These are phyloP conservation scores for Leavenworthia alabamica DNA, from an alignment of 345 rosid species.

Conservation along the genomic window DNA sequence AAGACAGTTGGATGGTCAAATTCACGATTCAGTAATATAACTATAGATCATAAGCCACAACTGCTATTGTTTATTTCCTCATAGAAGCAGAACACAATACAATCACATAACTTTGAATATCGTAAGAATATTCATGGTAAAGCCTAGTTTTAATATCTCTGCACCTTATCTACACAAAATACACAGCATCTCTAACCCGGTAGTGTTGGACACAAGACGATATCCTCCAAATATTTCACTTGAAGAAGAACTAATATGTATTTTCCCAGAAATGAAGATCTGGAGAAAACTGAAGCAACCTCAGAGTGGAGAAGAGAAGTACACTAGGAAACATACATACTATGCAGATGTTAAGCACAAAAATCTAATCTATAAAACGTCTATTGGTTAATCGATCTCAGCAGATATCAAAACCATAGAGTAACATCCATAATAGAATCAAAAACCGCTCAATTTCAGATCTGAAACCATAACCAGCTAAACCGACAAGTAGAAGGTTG, in stretches of 20 bases:
- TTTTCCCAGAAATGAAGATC: background rate
- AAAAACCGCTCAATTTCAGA: conserved; percentile 3
- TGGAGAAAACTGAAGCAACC: background rate
- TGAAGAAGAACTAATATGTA: background rate
- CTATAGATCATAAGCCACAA: no score
- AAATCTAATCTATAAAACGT: no score
- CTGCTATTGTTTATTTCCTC: background rate
- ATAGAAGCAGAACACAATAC: background rate
- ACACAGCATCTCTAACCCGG: background rate
- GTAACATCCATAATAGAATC: background rate
- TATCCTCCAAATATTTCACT: no score
- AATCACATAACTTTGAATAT: background rate
- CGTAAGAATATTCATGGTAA: no score
- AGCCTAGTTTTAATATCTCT: no score
- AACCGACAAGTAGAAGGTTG: background rate
- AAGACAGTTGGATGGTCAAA: conserved; percentile 11
- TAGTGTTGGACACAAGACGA: no score
- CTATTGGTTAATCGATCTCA: conserved; percentile 1
- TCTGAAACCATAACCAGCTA: no score
- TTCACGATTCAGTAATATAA: background rate
- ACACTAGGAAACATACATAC: background rate
- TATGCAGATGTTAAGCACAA: no score
- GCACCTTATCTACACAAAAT: no score
- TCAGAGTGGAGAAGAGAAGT: background rate
- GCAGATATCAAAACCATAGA: background rate